Evolutionary conservation across 108 stramenopile genomes (phyloP).

Genomic region (Conticribra weissflogii): DNA sequence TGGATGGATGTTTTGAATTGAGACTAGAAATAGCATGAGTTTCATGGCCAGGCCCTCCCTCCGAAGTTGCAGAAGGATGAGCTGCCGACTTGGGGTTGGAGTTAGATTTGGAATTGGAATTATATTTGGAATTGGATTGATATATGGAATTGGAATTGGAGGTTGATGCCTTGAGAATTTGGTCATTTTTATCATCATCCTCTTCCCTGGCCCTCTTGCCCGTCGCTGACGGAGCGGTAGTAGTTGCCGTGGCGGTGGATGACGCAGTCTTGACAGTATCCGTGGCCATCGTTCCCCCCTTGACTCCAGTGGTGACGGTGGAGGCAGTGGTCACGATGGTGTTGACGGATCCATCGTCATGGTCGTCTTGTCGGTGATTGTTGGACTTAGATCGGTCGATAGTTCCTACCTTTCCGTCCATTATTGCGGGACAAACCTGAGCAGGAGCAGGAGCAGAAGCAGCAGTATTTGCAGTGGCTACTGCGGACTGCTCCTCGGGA

Average conservation of each 20-base stretch:
- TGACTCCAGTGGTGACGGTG: no score
- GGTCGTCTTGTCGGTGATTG: neutral
- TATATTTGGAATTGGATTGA: no score
- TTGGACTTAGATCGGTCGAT: neutral
- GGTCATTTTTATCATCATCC: neutral
- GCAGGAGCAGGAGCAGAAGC: neutral
- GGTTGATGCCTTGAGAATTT: no score
- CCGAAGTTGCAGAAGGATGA: no score
- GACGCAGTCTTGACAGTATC: no score
- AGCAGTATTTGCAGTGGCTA: neutral
- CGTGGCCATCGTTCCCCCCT: no score
- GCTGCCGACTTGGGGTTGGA: no score
- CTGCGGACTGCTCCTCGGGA: neutral
- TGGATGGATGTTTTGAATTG: no score
- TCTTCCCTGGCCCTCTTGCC: neutral
- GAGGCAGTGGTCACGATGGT: neutral
- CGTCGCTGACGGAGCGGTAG: neutral
- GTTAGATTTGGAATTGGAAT: no score
- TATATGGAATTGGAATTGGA: no score
- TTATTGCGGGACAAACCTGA: neutral
- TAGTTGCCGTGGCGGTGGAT: neutral
- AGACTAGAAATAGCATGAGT: no score
- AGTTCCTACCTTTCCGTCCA: neutral
- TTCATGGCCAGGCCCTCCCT: no score
- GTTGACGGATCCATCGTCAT: neutral